Base-by-base conservation (phyloP, 2,329 filamentous ascomycete species). In the Coniochaeta pulveracea region DNA sequence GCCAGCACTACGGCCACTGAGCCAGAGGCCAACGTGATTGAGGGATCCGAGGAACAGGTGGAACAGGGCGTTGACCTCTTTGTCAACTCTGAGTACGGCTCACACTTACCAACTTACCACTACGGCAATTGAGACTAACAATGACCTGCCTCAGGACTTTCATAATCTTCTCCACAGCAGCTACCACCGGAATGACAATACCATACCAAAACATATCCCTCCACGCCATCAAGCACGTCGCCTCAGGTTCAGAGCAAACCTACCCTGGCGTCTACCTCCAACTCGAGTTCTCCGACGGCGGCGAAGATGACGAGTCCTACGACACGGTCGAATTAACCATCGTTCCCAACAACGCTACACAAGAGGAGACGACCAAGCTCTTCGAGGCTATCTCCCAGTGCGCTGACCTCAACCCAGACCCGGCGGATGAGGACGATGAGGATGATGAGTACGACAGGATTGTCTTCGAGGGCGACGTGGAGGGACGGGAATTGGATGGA, bases 351-450 rank as follows among this genome's bases (percentile, higher is more conserved):
- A 38, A 48, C 11, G 34, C 45, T n/a, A 46, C 44, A 34, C 28
- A 17, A 8, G 49, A 46, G 2, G 50, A 54, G 34, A 48, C 52
- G 1, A 56, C 60, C 14, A 61, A 66, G 34, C 63, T 85, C 19
- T 88, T 76, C 56, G 66, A 71, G 12, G 81, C 83, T 23, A 74
- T 88, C 40, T 77, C 80, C 2, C 69, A 68, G 15, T 88, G 83
- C 56, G 81, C 81, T 4, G 80, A 88, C 47, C 59, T 88, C 10
- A 77, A 88, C 48, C 82, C 82, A 0, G 81, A 86, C 44, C 75
- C 76, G 0, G 60, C 63, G n/a, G 60, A 63, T 8, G 71, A 66
- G 3, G 72, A 68, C 7, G 69, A 68, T 0, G 73, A 72, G 2
- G 72, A 72, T 1, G 70, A 68, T 0, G 64, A 50, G 6, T 60